Conservation (phyloP, 2,329 filamentous ascomycete species). For the Fusarium secorum region DNA sequence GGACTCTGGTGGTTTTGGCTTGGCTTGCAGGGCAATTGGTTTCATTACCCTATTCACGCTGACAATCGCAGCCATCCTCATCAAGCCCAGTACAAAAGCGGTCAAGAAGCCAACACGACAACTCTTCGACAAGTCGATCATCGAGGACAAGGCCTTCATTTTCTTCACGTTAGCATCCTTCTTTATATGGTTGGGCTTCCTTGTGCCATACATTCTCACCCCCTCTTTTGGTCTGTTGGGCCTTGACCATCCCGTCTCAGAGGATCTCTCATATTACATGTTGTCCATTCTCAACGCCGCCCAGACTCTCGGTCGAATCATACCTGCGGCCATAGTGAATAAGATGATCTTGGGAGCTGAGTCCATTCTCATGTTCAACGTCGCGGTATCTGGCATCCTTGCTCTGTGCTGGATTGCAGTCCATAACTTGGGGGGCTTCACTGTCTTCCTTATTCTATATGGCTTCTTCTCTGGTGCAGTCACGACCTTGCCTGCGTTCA, state of each 20-base stretch:
- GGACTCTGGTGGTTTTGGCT: background rate
- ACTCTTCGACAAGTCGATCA: background rate
- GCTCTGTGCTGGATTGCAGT: background rate
- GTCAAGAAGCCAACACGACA: background rate
- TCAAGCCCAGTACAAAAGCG: background rate
- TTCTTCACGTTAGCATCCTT: background rate
- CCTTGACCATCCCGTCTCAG: background rate
- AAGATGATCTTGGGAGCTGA: background rate
- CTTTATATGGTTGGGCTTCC: background rate
- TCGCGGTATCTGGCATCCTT: background rate
- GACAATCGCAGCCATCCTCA: background rate
- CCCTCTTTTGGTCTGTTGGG: background rate
- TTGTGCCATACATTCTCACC: background rate
- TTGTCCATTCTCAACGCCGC: background rate
- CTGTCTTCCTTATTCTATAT: background rate
- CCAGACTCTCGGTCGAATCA: background rate
- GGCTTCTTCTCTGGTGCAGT: background rate
- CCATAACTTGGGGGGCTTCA: background rate
- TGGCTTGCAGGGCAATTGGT: background rate
- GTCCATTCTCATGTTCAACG: background rate
- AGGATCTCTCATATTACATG: background rate
- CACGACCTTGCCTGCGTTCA: background rate
- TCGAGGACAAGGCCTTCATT: background rate
- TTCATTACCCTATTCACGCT: background rate
- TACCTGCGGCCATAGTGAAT: background rate